phyloP scores from a whole-genome alignment of 495 filamentous ascomycete species.

The Penicillium roqueforti region DNA sequence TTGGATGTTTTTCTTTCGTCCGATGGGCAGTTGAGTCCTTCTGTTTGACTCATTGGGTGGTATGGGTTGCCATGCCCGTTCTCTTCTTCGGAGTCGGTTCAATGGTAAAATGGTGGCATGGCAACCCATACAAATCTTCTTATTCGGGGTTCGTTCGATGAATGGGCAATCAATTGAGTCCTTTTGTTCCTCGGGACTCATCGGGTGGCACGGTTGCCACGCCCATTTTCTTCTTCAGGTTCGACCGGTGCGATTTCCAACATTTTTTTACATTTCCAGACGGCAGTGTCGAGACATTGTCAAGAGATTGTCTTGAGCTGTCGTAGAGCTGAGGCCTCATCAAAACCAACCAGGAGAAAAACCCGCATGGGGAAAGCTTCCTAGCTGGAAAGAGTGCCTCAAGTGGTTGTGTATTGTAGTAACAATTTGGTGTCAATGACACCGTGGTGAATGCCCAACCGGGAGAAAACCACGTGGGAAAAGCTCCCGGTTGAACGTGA shows the following conservation, averaged over 20 bases:
- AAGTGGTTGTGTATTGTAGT: background rate
- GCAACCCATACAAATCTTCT: background rate
- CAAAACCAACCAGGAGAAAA: slow-evolving; percentile 1
- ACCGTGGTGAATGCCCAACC: background rate
- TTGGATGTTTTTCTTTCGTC: background rate
- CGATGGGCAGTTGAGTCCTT: background rate
- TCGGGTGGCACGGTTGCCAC: background rate
- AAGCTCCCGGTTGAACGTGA: background rate
- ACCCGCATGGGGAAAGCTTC: background rate
- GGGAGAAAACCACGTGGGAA: background rate
- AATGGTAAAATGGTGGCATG: background rate
- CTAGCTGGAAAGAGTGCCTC: slow-evolving; percentile 1
- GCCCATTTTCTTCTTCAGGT: background rate
- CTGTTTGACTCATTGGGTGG: too few species aligned
- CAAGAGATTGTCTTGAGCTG: background rate
- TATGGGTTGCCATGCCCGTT: background rate
- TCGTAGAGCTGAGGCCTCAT: background rate
- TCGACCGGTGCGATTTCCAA: background rate
- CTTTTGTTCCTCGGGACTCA: background rate
- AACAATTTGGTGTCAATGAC: background rate
- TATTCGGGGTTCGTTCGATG: background rate
- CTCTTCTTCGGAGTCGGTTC: background rate
- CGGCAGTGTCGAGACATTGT: background rate
- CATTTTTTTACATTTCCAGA: background rate
- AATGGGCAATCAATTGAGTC: background rate